Evolutionary conservation across 192 early-diverging fungal genomes (phyloP).

Genomic region (Cetraspora pellucida): DNA sequence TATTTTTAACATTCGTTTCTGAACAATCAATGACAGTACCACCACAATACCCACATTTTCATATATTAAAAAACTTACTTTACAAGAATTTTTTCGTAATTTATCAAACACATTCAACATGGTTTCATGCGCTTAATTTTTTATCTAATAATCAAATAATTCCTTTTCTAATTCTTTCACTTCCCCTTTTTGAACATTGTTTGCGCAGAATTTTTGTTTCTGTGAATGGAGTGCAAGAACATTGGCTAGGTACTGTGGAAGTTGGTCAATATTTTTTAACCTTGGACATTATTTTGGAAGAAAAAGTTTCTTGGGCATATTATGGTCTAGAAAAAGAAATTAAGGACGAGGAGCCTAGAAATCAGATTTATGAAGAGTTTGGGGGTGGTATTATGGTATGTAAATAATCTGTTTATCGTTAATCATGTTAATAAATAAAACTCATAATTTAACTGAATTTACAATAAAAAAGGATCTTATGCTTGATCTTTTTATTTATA

Average conservation of each 20-base stretch:
- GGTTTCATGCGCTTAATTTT: slow-evolving; percentile 21
- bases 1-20: background rate
- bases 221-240: slow-evolving; percentile 19
- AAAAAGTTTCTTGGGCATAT: slow-evolving; percentile 7
- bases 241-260: slow-evolving; percentile 16
- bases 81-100: slow-evolving; percentile 23
- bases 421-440: background rate
- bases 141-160: slow-evolving; percentile 2
- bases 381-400: slow-evolving; percentile 31
- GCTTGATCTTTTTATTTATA: slow-evolving; percentile 35
- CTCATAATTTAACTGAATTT: background rate
- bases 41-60: background rate
- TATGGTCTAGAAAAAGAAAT: background rate
- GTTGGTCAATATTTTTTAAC: slow-evolving; percentile 34
- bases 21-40: background rate
- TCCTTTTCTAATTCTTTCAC: slow-evolving; percentile 17
- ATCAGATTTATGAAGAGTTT: slow-evolving; percentile 28
- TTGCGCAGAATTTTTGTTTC: slow-evolving; percentile 30
- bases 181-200: slow-evolving; percentile 31
- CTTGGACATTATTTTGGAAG: slow-evolving; percentile 29
- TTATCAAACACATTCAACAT: background rate
- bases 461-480: slow-evolving; percentile 22
- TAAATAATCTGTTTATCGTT: background rate
- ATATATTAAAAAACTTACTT: background rate
- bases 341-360: background rate